Evolutionary conservation across 2,329 filamentous ascomycete species (phyloP), one percentile per base, ranked within the genome.

Genomic region (Sporothrix humicola): DNA sequence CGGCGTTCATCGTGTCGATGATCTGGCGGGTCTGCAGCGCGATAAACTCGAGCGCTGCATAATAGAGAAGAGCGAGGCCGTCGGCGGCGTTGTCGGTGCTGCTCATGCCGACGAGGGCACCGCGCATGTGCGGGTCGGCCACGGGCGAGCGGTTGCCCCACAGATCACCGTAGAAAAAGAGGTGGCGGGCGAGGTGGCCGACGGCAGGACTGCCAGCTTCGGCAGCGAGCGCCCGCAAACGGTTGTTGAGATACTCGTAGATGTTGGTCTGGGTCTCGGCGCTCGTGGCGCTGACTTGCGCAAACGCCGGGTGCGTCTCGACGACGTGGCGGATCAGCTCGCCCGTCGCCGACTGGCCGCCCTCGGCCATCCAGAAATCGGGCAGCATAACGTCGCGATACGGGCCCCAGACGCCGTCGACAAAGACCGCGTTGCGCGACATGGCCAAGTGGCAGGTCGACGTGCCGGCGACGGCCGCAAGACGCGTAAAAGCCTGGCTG

Each of bases 131-230:
- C 37, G 95, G 87, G 80, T 99, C 95, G 3, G 96, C 95, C 73
- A 99, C 89, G 1, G 96, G 96, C 23, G 94, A 97, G 56, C 96
- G 91, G 84, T 99, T 99, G 75, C 96, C 96, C 88, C 97, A 98
- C 3, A 98, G 87, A 80, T 99, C 96, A 76, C 96, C 96, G 82
- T 99, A 99, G 85, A 99, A 97, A 89, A 99, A 99, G 84, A 97
- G 92, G 82, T 99, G 95, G 9, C 95, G 93, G 13, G 91, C 94
- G 1, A 99, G 87, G 82, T 95, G 97, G 20, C 93, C 91, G 76
- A 98, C 88, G 71, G 89, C 90, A 0, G 95, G 95, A 2, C 93
- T 93, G 1, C 87, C 84, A 31, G 85, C 83, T 78, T 90, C 90
- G 78, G 91, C 87, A 31, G 88, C 88, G 85, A 98, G 87, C 77